phyloP scores from a whole-genome alignment of 306 rosid species.

The Erythrophleum fordii region DNA sequence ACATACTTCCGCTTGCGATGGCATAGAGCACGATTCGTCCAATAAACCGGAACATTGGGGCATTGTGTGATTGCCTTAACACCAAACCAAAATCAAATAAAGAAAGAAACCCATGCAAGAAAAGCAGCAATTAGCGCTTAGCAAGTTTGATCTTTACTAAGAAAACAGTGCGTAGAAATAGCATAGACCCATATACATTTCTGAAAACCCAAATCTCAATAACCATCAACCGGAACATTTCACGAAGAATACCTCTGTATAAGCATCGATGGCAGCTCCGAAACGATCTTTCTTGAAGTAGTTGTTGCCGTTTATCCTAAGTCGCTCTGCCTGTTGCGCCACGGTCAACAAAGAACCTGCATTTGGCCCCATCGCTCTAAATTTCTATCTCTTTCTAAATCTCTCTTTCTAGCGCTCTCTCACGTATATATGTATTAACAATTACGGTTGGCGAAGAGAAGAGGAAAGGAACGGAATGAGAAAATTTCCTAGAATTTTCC shows the following conservation, averaged over 20 bases:
- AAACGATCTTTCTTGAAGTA: constrained; percentile 81
- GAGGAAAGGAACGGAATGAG: neutral
- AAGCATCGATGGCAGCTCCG: constrained; percentile 93
- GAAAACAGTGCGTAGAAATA: neutral
- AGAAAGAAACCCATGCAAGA: neutral
- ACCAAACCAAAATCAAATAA: neutral
- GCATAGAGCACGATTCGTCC: constrained; percentile 92
- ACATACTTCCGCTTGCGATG: constrained; percentile 94
- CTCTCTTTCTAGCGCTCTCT: neutral
- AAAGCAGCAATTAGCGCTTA: neutral
- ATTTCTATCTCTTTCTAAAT: constrained; percentile 1
- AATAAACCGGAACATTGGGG: constrained; percentile 80
- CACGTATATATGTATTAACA: neutral
- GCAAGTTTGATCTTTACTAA: neutral
- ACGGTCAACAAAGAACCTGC: constrained; percentile 40
- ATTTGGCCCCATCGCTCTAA: constrained; percentile 54
- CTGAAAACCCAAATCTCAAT: neutral
- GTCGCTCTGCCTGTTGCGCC: constrained; percentile 69
- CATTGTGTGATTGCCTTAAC: constrained; percentile 59
- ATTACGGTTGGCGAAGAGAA: neutral
- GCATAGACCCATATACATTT: neutral
- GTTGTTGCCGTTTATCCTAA: constrained; percentile 67
- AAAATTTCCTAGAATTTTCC: neutral
- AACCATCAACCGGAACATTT: no score
- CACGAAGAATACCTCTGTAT: constrained; percentile 85